These are phyloP conservation scores for Puccinia novopanici DNA, from an alignment of 1,284 basidiomycete genomes.

Conservation along the genomic window DNA sequence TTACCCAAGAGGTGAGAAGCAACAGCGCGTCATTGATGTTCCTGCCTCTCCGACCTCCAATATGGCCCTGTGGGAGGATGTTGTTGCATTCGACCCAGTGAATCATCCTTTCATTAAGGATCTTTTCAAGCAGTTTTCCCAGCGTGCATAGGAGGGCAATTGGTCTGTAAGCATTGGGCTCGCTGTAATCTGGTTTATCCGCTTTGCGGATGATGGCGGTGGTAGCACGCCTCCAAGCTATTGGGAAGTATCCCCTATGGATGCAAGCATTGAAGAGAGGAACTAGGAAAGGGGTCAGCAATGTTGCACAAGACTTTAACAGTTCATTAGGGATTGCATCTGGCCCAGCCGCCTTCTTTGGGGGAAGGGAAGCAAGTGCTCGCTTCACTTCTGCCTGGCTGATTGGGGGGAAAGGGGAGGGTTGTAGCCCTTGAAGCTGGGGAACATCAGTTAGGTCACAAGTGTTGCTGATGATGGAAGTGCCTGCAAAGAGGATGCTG, in stretches of 20 bases:
- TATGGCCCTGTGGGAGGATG: background rate
- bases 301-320: background rate
- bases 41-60: background rate
- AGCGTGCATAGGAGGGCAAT: slow-evolving; percentile 19
- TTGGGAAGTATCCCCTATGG: background rate
- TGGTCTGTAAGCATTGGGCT: slow-evolving; percentile 13
- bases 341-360: slow-evolving; percentile 15
- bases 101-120: slow-evolving; percentile 16
- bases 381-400: background rate
- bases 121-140: slow-evolving; percentile 33
- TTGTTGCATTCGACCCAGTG: background rate
- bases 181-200: slow-evolving; percentile 14
- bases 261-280: slow-evolving; percentile 8
- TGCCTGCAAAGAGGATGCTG: slow-evolving; percentile 16
- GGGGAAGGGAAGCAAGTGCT: background rate
- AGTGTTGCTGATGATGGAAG: background rate
- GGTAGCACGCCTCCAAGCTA: background rate
- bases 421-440: background rate
- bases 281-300: slow-evolving; percentile 5
- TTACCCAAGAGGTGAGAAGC: background rate
- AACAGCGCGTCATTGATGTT: slow-evolving; percentile 9
- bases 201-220: slow-evolving; percentile 30
- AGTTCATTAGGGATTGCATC: slow-evolving; percentile 29
- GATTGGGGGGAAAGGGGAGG: background rate
- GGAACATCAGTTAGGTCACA: slow-evolving; percentile 19